phyloP scores from a whole-genome alignment of 352 stramenopile genomes.

The Hyaloperonospora brassicae region DNA sequence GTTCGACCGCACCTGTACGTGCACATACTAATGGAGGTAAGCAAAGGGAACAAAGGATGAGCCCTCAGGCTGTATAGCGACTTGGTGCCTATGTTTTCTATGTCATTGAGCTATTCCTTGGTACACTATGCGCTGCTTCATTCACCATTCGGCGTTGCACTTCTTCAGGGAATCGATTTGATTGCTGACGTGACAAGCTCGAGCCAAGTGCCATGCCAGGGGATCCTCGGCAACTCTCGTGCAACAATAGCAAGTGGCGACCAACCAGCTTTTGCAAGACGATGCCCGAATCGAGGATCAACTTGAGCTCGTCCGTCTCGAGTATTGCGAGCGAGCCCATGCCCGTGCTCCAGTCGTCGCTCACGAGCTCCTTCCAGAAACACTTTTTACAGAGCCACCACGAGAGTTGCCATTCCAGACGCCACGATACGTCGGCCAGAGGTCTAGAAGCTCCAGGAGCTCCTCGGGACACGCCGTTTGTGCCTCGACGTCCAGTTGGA shows the following conservation, averaged over 20 bases:
- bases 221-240: constrained; percentile 6
- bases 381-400: constrained; percentile 25
- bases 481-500: constrained; percentile 19
- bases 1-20: too few species aligned
- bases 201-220: constrained; percentile 13
- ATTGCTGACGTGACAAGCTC: too few species aligned
- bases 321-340: constrained; percentile 25
- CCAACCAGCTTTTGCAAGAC: constrained; percentile 11
- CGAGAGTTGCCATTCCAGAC: constrained; percentile 12
- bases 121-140: too few species aligned
- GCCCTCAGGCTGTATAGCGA: too few species aligned
- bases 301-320: constrained; percentile 26
- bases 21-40: too few species aligned
- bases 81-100: too few species aligned
- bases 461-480: constrained; percentile 19
- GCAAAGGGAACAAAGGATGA: too few species aligned
- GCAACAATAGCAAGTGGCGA: constrained; percentile 17
- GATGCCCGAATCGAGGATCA: not conserved
- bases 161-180: too few species aligned
- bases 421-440: constrained; percentile 6
- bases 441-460: not conserved
- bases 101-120: too few species aligned
- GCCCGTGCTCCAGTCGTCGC: constrained; percentile 24
- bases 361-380: constrained; percentile 23
- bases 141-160: too few species aligned